A percentile compares a stretch with the other conserved stretches of the same genome.
Conservation (phyloP, 352 stramenopile species). For the Blastocystis sp. region DNA sequence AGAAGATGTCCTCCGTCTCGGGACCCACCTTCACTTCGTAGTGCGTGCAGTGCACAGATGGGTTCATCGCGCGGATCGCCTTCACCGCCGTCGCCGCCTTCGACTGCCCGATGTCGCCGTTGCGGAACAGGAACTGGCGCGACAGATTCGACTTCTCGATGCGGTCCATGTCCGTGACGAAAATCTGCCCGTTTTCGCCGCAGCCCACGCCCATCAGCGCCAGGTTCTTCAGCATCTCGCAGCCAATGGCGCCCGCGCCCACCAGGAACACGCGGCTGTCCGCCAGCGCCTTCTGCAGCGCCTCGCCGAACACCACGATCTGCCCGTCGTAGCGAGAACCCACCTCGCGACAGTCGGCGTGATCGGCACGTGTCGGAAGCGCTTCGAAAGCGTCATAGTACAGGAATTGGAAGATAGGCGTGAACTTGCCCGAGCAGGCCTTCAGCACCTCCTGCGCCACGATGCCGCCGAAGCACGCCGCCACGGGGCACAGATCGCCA, state of each 20-base stretch:
- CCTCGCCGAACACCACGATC: conserved; percentile 81
- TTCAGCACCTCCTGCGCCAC: conserved; percentile 95
- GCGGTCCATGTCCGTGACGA: conserved; percentile 97
- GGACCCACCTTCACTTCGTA: conserved; percentile 81
- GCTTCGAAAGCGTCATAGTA: conserved; percentile 96
- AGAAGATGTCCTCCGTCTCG: conserved; percentile 94
- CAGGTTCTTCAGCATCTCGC: conserved; percentile 99
- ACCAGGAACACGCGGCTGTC: conserved; percentile 91
- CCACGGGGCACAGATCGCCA: conserved; percentile 90
- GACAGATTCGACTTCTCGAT: conserved; percentile 98
- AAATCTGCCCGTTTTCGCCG: conserved; percentile 80
- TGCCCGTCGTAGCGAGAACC: conserved; percentile 87
- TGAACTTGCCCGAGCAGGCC: conserved; percentile 96
- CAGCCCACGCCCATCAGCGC: conserved; percentile 94
- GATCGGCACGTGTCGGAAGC: conserved; percentile 76
- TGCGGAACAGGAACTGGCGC: conserved; percentile 96
- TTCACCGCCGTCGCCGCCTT: conserved; percentile 89
- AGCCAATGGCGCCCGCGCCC: conserved; percentile 95
- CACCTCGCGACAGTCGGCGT: conserved; percentile 61
- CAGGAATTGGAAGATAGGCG: conserved; percentile 95
- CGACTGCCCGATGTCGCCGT: conserved; percentile 88
- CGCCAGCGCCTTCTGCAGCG: conserved; percentile 78
- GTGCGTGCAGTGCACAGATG: conserved; percentile 80
- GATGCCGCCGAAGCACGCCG: conserved; percentile 91
- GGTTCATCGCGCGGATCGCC: conserved; percentile 90